phyloP scores from a whole-genome alignment of 2,329 filamentous ascomycete genomes.

The Gaeumannomyces sp. region DNA sequence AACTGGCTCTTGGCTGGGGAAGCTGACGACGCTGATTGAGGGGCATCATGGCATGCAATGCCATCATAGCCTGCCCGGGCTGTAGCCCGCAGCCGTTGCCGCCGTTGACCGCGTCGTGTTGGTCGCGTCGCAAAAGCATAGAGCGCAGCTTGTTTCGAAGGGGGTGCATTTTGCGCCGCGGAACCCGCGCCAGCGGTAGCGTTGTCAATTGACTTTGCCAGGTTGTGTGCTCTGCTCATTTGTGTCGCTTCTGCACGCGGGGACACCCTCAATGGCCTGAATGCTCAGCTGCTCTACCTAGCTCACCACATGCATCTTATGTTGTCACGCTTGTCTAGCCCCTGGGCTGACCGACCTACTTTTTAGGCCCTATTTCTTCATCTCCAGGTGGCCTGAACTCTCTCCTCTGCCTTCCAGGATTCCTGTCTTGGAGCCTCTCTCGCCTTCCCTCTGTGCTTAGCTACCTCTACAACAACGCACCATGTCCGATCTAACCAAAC shows the following conservation, averaged over 20 bases:
- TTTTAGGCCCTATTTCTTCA: not conserved
- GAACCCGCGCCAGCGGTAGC: not conserved
- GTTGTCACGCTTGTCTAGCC: not conserved
- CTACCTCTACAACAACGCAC: not conserved
- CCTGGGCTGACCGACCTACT: not conserved
- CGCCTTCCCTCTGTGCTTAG: not conserved
- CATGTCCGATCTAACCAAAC: slow-evolving; percentile 6
- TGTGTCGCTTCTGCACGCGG: not conserved
- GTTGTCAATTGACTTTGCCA: not conserved
- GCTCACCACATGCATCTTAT: not conserved
- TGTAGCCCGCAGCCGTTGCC: not conserved
- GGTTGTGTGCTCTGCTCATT: not conserved
- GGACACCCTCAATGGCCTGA: not conserved
- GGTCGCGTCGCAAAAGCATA: not conserved
- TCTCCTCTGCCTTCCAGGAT: not conserved
- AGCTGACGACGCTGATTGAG: slow-evolving; percentile 1
- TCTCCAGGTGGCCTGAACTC: not conserved
- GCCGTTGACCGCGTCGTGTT: not conserved
- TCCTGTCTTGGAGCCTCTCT: too few relatives aligned
- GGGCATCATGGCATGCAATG: slow-evolving; percentile 2
- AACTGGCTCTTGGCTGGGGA: not conserved
- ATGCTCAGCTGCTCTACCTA: not conserved
- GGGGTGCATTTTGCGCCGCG: too few relatives aligned
- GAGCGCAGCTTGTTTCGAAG: not conserved
- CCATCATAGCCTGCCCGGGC: slow-evolving; percentile 6